Conservation (phyloP, 2,329 filamentous ascomycete species). For the Periconia macrospinosa region DNA sequence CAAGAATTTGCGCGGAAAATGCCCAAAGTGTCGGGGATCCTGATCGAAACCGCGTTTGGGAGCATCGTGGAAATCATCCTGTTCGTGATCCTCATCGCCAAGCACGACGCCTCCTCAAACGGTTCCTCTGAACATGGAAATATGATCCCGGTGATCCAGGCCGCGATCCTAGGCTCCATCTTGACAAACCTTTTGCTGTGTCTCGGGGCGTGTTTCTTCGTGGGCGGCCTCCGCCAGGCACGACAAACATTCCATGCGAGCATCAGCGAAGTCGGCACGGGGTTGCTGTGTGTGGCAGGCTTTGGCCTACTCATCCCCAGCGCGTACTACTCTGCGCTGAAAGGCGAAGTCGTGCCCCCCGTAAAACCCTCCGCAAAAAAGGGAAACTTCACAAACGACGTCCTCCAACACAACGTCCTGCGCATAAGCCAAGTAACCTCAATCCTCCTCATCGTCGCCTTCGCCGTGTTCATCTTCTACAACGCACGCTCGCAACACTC, state of each 20-base stretch:
- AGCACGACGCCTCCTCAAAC: slow-evolving; percentile 47
- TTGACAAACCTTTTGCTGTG: slow-evolving; percentile 76
- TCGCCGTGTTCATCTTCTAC: slow-evolving; percentile 62
- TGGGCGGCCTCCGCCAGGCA: slow-evolving; percentile 69
- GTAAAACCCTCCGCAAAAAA: slow-evolving; percentile 29
- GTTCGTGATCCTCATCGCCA: slow-evolving; percentile 72
- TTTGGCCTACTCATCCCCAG: slow-evolving; percentile 49
- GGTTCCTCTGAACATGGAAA: slow-evolving; percentile 41
- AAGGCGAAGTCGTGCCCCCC: slow-evolving; percentile 35
- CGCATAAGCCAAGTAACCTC: slow-evolving; percentile 41
- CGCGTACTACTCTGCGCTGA: slow-evolving; percentile 48
- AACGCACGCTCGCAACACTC: slow-evolving; percentile 75
- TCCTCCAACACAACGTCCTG: slow-evolving; percentile 38
- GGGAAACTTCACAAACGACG: slow-evolving; percentile 35
- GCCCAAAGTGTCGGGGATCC: slow-evolving; percentile 69
- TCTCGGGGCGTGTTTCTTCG: slow-evolving; percentile 77
- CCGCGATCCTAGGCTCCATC: slow-evolving; percentile 60
- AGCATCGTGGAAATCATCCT: slow-evolving; percentile 79
- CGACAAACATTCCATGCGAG: slow-evolving; percentile 74
- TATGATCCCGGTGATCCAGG: slow-evolving; percentile 70
- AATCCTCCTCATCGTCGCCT: slow-evolving; percentile 39
- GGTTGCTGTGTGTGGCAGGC: slow-evolving; percentile 74
- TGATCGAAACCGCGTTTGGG: slow-evolving; percentile 63
- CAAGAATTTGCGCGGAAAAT: slow-evolving; percentile 72
- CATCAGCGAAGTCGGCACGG: slow-evolving; percentile 78